Evolutionary conservation across 352 stramenopile species (phyloP), one percentile per base, ranked within the genome.

Genomic region (Globisporangium ultimum): DNA sequence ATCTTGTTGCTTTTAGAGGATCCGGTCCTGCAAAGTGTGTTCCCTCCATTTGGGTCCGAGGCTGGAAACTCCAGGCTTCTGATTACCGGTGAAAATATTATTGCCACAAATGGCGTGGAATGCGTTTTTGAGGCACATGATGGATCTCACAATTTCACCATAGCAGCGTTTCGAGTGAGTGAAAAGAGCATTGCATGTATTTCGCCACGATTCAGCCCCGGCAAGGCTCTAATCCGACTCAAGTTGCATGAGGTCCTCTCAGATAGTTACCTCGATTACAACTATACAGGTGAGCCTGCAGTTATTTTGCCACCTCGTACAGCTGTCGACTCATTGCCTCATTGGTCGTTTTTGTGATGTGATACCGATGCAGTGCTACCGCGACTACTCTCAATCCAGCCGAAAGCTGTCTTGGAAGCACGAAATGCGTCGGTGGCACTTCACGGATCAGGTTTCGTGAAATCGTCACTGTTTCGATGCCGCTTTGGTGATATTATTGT

Each of bases 401-500:
- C 57, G 17, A 50, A 22, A 15, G 15, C 9, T 12, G 14, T 51
- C 14, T 17, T 58, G 22, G 57, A 56, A 32, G 57, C 36, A 17
- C 22, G 51, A 11, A 38, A 24, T 24, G n/a, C 42, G 13, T 15
- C 14, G 22, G n/a, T 58, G 12, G 34, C 48, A 21, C 40, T 63
- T 1, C 17, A 15, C 11, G 57, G 57, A 14, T 18, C 32, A 18
- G 57, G 57, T 20, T 63, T 63, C 42, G 42, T 63, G 21, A 17
- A 63, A 3, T 63, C 57, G 1, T 32, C 40, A 20, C n/a, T 63
- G 12, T 57, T 63, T 38, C 57, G 48, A 2, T 63, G 48, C 38
- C 38, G 42, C 40, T 58, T 63, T 32, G 48, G 48, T 7, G 24
- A 50, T 42, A 36, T 40, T 38, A 6, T 53, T 15, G 57, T 53